Evolutionary conservation across 176 grass and related monocot species (phyloP), one percentile per base, ranked within the genome.

Genomic region (Olyra latifolia): DNA sequence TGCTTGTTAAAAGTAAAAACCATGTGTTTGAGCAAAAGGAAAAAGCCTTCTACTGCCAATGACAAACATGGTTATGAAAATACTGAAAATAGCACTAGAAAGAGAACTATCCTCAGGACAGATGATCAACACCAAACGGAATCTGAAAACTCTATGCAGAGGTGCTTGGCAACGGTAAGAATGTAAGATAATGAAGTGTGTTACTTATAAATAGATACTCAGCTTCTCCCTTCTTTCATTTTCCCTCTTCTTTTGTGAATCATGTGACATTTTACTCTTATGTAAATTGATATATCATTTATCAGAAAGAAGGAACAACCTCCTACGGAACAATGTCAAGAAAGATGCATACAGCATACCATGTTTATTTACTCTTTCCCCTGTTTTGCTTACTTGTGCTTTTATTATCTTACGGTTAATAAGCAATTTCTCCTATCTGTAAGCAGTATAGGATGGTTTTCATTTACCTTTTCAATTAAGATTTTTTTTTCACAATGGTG

Each of bases 1-100:
- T 57, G 66, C 17, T 80, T 75, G 3, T 62, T 52, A 58, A 90
- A 86, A 40, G 86, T 71, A 42, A 69, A 68, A 32, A 75, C 45
- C 17, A 17, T 27, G 7, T 74, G 68, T 74, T 77, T 78, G 66
- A 16, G 79, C 29, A 80, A 74, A 48, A 56, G 74, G 29, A 72
- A 84, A 71, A 76, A 60, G 10, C 46, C 49, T 10, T 43, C 24
- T 35, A 35, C 75, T 70, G 20, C 30, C 6, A 56, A 30, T 48
- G 45, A 40, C 22, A 10, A 40, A 44, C 25, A 73, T 73, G 56
- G 28, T 71, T 39, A 54, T 48, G 28, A 47, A 60, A 75, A 69
- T 62, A 44, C 24, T 44, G 19, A 48, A 45, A 70, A 76, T 20
- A 44, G 4, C 50, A 42, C 53, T 63, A 15, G 41, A 62, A 65